These are phyloP conservation scores for Diplodia intermedia DNA, from an alignment of 2,329 filamentous ascomycete genomes.

Conservation along the genomic window DNA sequence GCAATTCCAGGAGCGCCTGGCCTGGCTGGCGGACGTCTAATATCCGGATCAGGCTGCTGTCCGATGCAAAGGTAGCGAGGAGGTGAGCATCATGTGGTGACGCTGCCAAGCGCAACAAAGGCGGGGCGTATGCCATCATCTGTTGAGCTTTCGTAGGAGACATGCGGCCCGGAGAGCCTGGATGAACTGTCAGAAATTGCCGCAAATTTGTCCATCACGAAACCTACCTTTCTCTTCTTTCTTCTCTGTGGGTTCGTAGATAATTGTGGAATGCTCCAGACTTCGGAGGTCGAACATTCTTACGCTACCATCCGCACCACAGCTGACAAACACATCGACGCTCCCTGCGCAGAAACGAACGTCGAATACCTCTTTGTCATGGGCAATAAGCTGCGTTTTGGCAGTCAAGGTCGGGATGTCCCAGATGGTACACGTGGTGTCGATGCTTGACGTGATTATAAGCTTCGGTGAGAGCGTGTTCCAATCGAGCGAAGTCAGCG, in stretches of 20 bases:
- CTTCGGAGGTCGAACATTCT: conserved; percentile 98
- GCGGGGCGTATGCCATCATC: conserved; percentile 69
- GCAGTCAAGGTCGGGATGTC: conserved; percentile 97
- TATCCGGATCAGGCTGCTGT: conserved; percentile 90
- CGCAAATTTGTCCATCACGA: conserved; percentile 15
- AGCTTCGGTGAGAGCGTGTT: conserved; percentile 95
- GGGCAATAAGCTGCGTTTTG: conserved; percentile 97
- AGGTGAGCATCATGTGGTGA: conserved; percentile 96
- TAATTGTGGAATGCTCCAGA: conserved; percentile 97
- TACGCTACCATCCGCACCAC: conserved; percentile 95
- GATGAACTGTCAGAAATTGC: conserved; percentile 29
- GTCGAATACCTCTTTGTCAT: conserved; percentile 99
- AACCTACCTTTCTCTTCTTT: conserved; percentile 55
- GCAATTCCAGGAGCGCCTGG: conserved; percentile 90
- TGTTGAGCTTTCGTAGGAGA: conserved; percentile 79
- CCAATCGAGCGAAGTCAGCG: conserved; percentile 96
- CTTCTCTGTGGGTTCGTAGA: conserved; percentile 95
- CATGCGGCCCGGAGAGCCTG: conserved; percentile 60
- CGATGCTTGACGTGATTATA: conserved; percentile 95
- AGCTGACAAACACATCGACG: conserved; percentile 98
- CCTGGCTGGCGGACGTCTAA: conserved; percentile 96
- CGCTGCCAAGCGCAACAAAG: conserved; percentile 81
- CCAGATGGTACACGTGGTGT: conserved; percentile 99
- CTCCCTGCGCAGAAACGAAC: conserved; percentile 98
- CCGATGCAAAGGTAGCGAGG: conserved; percentile 94